Conservation (phyloP, 805 yeast genomes). For the Ogataea nonfermentans region DNA sequence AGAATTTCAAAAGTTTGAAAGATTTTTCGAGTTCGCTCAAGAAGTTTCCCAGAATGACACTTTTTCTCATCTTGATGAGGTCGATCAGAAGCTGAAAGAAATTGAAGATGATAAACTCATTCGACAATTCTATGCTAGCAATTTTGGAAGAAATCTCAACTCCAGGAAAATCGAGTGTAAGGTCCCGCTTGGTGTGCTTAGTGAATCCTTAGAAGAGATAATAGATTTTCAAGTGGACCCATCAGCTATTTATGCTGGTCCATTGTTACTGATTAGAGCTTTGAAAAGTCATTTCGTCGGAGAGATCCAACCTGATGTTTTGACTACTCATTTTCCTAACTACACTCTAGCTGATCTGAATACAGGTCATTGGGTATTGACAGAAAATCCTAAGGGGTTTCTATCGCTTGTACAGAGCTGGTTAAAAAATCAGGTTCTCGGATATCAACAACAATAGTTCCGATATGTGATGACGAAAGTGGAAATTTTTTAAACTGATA, state of each 20-base stretch:
- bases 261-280: slow-evolving; percentile 77
- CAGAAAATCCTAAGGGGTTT: slow-evolving; percentile 77
- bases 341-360: slow-evolving; percentile 68
- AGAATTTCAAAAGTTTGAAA: slow-evolving; percentile 33
- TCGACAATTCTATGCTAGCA: slow-evolving; percentile 72
- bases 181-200: slow-evolving; percentile 67
- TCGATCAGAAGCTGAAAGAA: slow-evolving; percentile 54
- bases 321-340: slow-evolving; percentile 50
- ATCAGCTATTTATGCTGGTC: slow-evolving; percentile 42
- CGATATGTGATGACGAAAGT: slow-evolving; percentile 14
- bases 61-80: slow-evolving; percentile 39
- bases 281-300: slow-evolving; percentile 49
- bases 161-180: slow-evolving; percentile 28
- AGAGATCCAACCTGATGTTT: slow-evolving; percentile 15
- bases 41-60: slow-evolving; percentile 5
- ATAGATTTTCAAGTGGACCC: slow-evolving; percentile 48
- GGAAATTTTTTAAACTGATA: slow-evolving; percentile 22
- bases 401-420: slow-evolving; percentile 56
- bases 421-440: slow-evolving; percentile 17
- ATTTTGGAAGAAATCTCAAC: slow-evolving; percentile 45
- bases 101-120: slow-evolving; percentile 60
- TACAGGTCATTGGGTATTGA: slow-evolving; percentile 89
- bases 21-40: slow-evolving; percentile 21
- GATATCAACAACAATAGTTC: slow-evolving; percentile 14
- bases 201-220: slow-evolving; percentile 58